Evolutionary conservation across 306 rosid species (phyloP).

Genomic region (Canavalia ensiformis): DNA sequence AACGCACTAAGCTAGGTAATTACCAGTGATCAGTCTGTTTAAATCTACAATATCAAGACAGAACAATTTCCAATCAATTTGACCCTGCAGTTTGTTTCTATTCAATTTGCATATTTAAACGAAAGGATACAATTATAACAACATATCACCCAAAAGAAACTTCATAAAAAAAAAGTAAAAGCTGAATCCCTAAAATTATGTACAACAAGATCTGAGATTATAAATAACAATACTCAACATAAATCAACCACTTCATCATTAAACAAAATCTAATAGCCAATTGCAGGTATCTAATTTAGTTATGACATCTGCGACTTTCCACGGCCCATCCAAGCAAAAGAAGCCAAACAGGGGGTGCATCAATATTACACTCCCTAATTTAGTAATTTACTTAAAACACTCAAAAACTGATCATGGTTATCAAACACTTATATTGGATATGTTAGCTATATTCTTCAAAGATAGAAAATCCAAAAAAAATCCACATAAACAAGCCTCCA

Average conservation of each 20-base stretch:
- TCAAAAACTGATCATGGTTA: too few species aligned
- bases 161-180: not conserved
- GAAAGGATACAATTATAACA: not conserved
- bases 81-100: not conserved
- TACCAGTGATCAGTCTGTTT: too few species aligned
- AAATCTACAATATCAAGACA: not conserved
- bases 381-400: too few species aligned
- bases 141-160: not conserved
- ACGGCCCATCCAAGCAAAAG: not conserved
- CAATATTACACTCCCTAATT: too few species aligned
- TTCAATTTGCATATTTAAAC: slow-evolving; percentile 10
- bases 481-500: too few species aligned
- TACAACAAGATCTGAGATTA: slow-evolving; percentile 20
- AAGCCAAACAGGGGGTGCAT: not conserved
- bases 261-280: not conserved
- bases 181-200: not conserved
- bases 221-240: not conserved
- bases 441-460: too few species aligned
- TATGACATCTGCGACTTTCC: not conserved
- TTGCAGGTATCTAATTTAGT: too few species aligned
- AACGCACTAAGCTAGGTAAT: not conserved
- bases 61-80: not conserved
- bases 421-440: too few species aligned
- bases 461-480: too few species aligned
- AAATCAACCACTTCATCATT: not conserved